Percentiles rank a stretch among this genome's conserved stretches.
phyloP scores from a whole-genome alignment of 345 rosid species.

The Corchorus capsularis region DNA sequence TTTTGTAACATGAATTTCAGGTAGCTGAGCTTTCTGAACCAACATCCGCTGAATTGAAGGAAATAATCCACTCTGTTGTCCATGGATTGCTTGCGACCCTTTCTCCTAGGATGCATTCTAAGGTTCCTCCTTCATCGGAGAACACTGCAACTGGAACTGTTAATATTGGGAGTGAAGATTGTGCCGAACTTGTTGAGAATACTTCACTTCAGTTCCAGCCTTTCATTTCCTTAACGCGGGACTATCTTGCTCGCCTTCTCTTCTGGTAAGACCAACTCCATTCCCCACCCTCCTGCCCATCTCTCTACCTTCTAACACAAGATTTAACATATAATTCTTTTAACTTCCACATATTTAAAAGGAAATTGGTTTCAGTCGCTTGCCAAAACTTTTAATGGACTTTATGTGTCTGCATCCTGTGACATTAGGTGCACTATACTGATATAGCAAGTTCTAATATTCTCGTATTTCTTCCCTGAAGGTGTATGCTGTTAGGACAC shows the following conservation, averaged over 20 bases:
- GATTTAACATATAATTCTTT: background rate
- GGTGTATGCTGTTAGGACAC: constrained; percentile 97
- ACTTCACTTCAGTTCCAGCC: constrained; percentile 89
- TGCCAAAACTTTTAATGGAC: background rate
- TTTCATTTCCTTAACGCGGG: constrained; percentile 72
- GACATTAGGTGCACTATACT: background rate
- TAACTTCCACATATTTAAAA: background rate
- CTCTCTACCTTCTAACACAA: background rate
- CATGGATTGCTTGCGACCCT: constrained; percentile 96
- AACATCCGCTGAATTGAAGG: constrained; percentile 69
- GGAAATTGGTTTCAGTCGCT: background rate
- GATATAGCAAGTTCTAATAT: constrained; percentile 9
- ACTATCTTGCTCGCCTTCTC: constrained; percentile 90
- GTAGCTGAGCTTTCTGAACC: constrained; percentile 97
- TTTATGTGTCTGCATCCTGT: background rate
- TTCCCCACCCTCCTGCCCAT: no score
- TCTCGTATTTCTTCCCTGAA: constrained; percentile 17
- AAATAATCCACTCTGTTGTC: constrained; percentile 73
- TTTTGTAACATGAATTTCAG: constrained; percentile 39
- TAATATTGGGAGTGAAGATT: constrained; percentile 58
- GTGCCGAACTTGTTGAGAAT: constrained; percentile 78
- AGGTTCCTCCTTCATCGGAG: constrained; percentile 63
- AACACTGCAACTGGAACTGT: constrained; percentile 45
- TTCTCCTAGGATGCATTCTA: constrained; percentile 86
- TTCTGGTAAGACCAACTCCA: constrained; percentile 67